Evolutionary conservation across 1,284 basidiomycete genomes (phyloP).

Genomic region (Cutaneotrichosporon dermatis): DNA sequence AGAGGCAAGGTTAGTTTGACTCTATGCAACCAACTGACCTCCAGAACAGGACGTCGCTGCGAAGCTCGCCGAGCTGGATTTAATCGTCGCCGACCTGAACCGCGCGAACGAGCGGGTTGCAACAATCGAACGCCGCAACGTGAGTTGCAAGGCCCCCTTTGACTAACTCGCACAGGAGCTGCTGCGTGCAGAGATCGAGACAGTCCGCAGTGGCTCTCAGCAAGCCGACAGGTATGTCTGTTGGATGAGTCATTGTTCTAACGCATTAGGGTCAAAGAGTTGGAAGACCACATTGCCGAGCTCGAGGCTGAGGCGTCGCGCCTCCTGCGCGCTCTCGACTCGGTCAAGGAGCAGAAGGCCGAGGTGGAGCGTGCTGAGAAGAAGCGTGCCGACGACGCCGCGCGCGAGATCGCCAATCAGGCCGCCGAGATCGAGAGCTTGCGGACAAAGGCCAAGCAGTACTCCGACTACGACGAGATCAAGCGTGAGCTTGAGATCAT

Average conservation of each 20-base stretch:
- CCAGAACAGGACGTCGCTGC: constrained; percentile 85
- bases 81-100: constrained; percentile 87
- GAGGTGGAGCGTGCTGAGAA: constrained; percentile 54
- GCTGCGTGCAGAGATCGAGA: constrained; percentile 86
- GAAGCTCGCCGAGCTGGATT: constrained; percentile 82
- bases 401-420: constrained; percentile 60
- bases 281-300: constrained; percentile 67
- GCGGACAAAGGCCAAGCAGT: constrained; percentile 64
- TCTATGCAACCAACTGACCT: constrained; percentile 10
- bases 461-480: constrained; percentile 85
- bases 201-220: constrained; percentile 72
- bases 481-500: constrained; percentile 94
- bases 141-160: constrained; percentile 43
- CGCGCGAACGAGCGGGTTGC: constrained; percentile 87
- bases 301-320: constrained; percentile 69
- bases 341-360: constrained; percentile 59
- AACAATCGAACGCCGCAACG: constrained; percentile 86
- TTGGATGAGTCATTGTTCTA: not conserved
- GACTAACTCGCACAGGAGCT: constrained; percentile 62
- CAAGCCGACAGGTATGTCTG: constrained; percentile 62
- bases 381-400: constrained; percentile 61
- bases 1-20: constrained; percentile 65
- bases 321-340: constrained; percentile 63
- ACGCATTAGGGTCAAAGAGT: constrained; percentile 58
- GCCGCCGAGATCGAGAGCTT: constrained; percentile 63